Conservation (phyloP, 306 rosid genomes). For the Dalbergia cultrata region DNA sequence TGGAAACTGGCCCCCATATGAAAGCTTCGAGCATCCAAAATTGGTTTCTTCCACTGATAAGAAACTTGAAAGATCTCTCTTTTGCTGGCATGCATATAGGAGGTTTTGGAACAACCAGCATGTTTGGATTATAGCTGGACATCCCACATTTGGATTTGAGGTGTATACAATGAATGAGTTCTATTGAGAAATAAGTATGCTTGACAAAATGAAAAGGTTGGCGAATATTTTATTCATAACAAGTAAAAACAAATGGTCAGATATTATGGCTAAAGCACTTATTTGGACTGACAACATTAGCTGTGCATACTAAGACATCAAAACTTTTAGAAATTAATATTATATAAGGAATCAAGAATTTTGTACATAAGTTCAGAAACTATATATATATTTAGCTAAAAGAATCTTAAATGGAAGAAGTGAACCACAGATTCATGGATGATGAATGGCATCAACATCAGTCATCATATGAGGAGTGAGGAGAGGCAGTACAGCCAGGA, state of each 20-base stretch:
- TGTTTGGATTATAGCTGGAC: too few relatives aligned
- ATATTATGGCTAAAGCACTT: neutral
- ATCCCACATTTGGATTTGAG: too few relatives aligned
- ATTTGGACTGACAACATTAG: neutral
- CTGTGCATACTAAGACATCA: neutral
- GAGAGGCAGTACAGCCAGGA: constrained; percentile 86
- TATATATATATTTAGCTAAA: constrained; percentile 16
- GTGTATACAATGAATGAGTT: too few relatives aligned
- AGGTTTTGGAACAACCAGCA: too few relatives aligned
- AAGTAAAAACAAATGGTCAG: neutral
- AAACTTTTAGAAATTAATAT: constrained; percentile 7
- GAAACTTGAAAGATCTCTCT: too few relatives aligned
- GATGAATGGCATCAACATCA: constrained; percentile 46
- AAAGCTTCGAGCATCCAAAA: too few relatives aligned
- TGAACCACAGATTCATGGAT: constrained; percentile 36
- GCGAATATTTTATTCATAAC: too few relatives aligned
- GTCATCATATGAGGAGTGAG: constrained; percentile 84
- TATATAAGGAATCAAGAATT: constrained; percentile 11
- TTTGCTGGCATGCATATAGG: too few relatives aligned
- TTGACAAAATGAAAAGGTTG: too few relatives aligned
- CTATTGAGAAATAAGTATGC: too few relatives aligned
- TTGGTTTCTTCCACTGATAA: too few relatives aligned
- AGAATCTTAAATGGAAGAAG: constrained; percentile 32
- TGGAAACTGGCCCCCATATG: too few relatives aligned
- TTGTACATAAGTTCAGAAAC: constrained; percentile 27